Evolutionary conservation across 345 rosid species (phyloP).

Genomic region (Chamaenerion angustifolium): DNA sequence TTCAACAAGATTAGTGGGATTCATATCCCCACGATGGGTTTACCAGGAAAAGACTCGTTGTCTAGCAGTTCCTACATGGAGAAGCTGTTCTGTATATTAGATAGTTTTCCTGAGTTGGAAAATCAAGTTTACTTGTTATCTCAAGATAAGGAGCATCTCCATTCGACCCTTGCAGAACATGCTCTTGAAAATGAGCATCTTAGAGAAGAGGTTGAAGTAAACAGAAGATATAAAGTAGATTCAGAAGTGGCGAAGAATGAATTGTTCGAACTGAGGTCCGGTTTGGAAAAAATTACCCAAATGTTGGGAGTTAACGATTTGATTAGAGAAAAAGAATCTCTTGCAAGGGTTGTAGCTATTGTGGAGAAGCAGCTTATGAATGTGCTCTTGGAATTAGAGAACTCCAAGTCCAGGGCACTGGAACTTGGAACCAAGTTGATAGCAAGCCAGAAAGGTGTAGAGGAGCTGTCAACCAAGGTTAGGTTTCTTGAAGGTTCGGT

Average conservation of each 20-base stretch:
- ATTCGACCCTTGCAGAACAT: constrained; percentile 32
- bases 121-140: constrained; percentile 37
- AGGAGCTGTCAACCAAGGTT: constrained; percentile 46
- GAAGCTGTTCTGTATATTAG: constrained; percentile 45
- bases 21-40: constrained; percentile 28
- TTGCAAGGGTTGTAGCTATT: constrained; percentile 27
- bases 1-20: constrained; percentile 37
- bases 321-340: constrained; percentile 24
- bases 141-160: constrained; percentile 39
- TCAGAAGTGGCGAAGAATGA: constrained; percentile 38
- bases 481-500: constrained; percentile 48
- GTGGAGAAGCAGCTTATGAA: constrained; percentile 40
- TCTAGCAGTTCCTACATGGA: constrained; percentile 27
- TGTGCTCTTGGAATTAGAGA: constrained; percentile 41
- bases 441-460: constrained; percentile 50
- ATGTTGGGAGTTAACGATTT: constrained; percentile 31
- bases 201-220: constrained; percentile 28
- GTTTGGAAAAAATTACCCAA: constrained; percentile 39
- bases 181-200: constrained; percentile 48
- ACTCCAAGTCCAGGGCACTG: constrained; percentile 40
- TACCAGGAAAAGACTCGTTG: constrained; percentile 21
- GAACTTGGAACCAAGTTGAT: constrained; percentile 52
- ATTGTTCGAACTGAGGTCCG: constrained; percentile 29
- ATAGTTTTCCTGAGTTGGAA: constrained; percentile 34
- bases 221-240: constrained; percentile 20